Conservation (phyloP, 1,284 basidiomycete species). For the Leccinum insigne region DNA sequence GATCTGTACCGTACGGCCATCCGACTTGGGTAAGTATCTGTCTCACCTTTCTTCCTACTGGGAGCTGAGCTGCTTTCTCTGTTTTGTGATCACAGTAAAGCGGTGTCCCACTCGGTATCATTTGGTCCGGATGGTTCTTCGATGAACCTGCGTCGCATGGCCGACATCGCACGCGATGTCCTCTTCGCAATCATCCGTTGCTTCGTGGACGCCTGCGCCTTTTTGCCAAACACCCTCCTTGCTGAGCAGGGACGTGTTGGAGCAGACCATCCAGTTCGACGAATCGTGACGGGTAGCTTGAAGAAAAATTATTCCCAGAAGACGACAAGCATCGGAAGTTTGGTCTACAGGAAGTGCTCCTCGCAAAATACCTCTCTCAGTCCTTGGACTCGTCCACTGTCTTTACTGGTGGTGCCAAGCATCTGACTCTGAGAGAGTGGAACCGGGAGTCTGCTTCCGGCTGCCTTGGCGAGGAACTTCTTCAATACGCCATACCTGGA, state of each 20-base stretch:
- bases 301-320: no score
- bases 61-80: conserved; percentile 3
- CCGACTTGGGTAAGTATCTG: conserved; percentile 44
- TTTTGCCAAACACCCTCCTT: no score
- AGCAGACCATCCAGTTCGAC: no score
- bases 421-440: conserved; percentile 47
- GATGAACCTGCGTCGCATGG: conserved; percentile 49
- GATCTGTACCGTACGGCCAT: conserved; percentile 47
- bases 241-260: no score
- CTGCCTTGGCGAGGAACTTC: conserved; percentile 64
- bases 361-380: conserved; percentile 52
- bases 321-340: no score
- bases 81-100: conserved; percentile 39
- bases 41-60: not conserved
- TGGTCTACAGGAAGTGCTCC: conserved; percentile 51
- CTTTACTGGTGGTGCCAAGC: conserved; percentile 21
- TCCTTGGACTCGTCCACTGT: conserved; percentile 34
- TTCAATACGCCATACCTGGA: conserved; percentile 15
- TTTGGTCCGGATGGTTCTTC: conserved; percentile 37
- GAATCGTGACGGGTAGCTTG: no score
- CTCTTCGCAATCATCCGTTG: no score
- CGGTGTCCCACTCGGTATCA: conserved; percentile 44
- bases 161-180: conserved; percentile 47
- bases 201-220: no score
- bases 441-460: conserved; percentile 49